A percentile compares a stretch with the other conserved stretches of the same genome.
Evolutionary conservation across 1,284 basidiomycete genomes (phyloP).

Genomic region (Chalciporus sp.): DNA sequence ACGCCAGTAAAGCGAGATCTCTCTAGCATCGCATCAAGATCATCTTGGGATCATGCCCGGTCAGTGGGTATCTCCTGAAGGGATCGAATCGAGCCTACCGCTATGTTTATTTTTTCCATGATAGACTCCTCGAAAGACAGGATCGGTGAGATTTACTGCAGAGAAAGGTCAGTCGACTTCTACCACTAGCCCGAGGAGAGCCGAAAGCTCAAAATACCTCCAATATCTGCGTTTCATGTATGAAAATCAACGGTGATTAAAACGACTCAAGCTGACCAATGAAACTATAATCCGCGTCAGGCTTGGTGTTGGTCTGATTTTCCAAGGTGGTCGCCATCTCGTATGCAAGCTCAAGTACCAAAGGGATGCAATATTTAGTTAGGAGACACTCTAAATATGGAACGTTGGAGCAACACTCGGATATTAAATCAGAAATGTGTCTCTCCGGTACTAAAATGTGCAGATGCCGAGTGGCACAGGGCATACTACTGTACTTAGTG

Average conservation of each 20-base stretch:
- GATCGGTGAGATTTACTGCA: conserved; percentile 63
- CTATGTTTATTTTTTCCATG: conserved; percentile 56
- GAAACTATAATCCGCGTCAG: conserved; percentile 31
- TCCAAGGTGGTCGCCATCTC: not conserved
- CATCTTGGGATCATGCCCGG: conserved; percentile 47
- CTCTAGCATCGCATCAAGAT: conserved; percentile 63
- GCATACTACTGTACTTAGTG: no score
- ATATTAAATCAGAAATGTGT: no score
- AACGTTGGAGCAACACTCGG: no score
- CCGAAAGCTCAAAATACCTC: conserved; percentile 34
- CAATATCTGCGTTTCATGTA: conserved; percentile 42
- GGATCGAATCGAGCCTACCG: conserved; percentile 38
- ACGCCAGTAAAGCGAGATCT: conserved; percentile 71
- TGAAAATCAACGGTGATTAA: not conserved
- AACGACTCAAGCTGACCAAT: conserved; percentile 37
- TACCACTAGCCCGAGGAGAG: not conserved
- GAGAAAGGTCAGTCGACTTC: not conserved
- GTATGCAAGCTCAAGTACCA: no score
- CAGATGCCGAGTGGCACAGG: no score
- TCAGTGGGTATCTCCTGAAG: not conserved
- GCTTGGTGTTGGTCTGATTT: not conserved
- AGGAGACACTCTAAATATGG: no score
- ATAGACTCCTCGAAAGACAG: conserved; percentile 59
- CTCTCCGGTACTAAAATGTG: no score
- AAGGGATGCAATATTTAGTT: no score